These are phyloP conservation scores for Erodium maritimum DNA, from an alignment of 345 rosid species.

Conservation along the genomic window DNA sequence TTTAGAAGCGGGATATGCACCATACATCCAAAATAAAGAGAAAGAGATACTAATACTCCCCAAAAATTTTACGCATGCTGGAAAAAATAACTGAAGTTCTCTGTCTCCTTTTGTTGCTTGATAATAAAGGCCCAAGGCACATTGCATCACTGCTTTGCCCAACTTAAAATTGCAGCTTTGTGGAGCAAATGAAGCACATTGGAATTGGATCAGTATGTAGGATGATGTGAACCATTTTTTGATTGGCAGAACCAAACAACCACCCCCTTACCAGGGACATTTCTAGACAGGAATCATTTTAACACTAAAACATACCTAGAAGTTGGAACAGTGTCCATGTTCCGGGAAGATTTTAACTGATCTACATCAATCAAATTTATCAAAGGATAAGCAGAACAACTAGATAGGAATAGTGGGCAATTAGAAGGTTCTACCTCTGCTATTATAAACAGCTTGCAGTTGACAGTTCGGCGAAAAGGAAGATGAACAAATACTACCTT, in stretches of 20 bases:
- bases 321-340: background rate
- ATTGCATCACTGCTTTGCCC: background rate
- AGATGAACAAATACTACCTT: background rate
- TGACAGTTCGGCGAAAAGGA: background rate
- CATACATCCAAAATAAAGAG: slow-evolving; percentile 13
- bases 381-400: background rate
- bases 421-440: background rate
- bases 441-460: background rate
- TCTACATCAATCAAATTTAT: background rate
- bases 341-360: background rate
- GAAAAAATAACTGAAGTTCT: background rate
- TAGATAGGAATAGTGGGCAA: too few relatives aligned
- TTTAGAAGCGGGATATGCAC: slow-evolving; percentile 36
- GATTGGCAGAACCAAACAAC: background rate
- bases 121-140: background rate
- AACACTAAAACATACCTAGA: background rate
- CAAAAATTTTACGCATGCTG: background rate
- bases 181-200: slow-evolving; percentile 35
- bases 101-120: background rate
- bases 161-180: slow-evolving; percentile 23
- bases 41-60: background rate
- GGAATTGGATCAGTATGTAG: background rate
- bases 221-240: background rate
- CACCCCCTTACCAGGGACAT: background rate
- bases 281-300: background rate